A percentile compares a stretch with the other conserved stretches of the same genome.
These are phyloP conservation scores for Wickerhamiella parazyma DNA, from an alignment of 805 yeast genomes.

Conservation along the genomic window DNA sequence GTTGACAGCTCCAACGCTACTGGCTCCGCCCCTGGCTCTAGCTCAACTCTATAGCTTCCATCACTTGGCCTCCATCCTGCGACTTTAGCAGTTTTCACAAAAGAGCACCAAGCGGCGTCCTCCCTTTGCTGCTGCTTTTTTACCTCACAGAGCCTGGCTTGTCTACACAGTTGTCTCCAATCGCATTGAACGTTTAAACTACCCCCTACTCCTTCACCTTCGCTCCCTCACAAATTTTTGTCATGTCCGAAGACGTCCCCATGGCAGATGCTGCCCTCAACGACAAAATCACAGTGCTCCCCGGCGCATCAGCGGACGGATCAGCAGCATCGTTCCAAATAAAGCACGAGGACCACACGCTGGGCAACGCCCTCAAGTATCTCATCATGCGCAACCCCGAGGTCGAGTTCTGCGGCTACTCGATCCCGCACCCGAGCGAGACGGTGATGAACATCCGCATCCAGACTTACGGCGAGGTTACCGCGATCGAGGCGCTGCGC, in stretches of 20 bases:
- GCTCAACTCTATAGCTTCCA: too few species aligned
- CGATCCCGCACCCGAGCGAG: constrained; percentile 97
- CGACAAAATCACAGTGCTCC: constrained; percentile 19
- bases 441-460: constrained; percentile 77
- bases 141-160: too few species aligned
- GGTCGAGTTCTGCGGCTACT: constrained; percentile 96
- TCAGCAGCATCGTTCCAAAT: constrained; percentile 91
- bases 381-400: constrained; percentile 95
- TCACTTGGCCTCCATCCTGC: too few species aligned
- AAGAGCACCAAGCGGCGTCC: too few species aligned
- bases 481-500: constrained; percentile 87
- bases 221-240: background rate
- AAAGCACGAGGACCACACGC: constrained; percentile 86
- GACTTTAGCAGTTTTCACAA: too few species aligned
- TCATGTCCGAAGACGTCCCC: constrained; percentile 7
- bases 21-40: too few species aligned
- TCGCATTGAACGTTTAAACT: too few species aligned
- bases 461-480: constrained; percentile 73
- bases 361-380: constrained; percentile 88
- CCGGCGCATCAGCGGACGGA: constrained; percentile 82
- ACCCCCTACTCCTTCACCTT: too few species aligned
- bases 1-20: too few species aligned
- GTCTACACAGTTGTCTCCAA: too few species aligned
- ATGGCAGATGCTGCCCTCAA: constrained; percentile 5
- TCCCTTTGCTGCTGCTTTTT: too few species aligned